These are phyloP conservation scores for Trichophyton mentagrophytes DNA, from an alignment of 2,329 filamentous ascomycete species.

Conservation along the genomic window DNA sequence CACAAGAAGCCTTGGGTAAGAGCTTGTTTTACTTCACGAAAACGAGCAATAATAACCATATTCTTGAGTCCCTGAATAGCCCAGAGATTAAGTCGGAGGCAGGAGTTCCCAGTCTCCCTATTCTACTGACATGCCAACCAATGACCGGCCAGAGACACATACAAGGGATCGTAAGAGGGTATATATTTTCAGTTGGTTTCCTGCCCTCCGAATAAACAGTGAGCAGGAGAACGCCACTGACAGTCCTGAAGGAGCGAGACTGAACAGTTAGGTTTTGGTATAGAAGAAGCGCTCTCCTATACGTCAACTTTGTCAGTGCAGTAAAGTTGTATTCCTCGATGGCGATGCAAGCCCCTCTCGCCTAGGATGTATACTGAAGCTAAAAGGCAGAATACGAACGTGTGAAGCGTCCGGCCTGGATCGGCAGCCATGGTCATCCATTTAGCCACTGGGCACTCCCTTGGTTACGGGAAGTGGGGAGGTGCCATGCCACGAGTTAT, in stretches of 20 bases:
- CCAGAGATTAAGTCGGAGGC: no score
- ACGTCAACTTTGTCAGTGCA: background rate
- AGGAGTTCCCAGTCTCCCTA: background rate
- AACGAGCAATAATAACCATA: background rate
- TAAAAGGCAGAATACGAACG: background rate
- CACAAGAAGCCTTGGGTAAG: background rate
- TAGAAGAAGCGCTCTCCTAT: no score
- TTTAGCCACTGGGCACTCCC: background rate
- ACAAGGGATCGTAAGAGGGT: no score
- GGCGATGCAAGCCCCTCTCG: background rate
- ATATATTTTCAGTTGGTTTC: no score
- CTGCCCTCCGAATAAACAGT: no score
- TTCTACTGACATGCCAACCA: no score
- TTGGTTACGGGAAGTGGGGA: background rate
- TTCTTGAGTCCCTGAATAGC: background rate
- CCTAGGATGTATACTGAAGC: no score
- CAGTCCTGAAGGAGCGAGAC: no score
- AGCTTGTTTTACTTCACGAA: background rate
- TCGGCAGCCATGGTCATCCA: background rate
- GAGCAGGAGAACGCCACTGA: no score
- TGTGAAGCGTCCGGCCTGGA: background rate
- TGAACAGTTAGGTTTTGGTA: no score
- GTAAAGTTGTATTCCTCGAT: background rate
- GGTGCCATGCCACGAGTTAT: background rate
- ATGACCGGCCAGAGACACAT: no score